Base-by-base conservation (phyloP, 192 early-diverging fungal species). In the Entrophospora sp. region DNA sequence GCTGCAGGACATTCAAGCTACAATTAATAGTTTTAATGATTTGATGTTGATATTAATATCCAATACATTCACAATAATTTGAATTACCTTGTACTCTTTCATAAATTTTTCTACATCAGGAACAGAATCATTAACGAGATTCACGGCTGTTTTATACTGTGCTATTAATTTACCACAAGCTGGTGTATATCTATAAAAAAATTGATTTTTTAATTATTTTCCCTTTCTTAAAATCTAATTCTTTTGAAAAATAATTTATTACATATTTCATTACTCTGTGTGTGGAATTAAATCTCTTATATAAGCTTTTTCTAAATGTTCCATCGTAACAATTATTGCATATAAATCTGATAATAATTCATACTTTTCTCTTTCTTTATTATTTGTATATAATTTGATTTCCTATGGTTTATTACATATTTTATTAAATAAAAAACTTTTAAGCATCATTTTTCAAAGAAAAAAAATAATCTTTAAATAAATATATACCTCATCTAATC, bases 311-410 rank as follows among this genome's bases (percentile, higher is more conserved):
- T 98, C 96, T 16, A 98, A 73, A 53, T 93, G 89, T 67, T 98
- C 95, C 42, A 92, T 87, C 14, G 89, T 84, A 25, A 96, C 81
- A 13, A 98, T 85, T 48, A 98, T 96, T 16, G 89, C 82, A 77
- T 92, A 98, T 0, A 98, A 74, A 53, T 96, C 93, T 4, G 94
- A 94, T 80, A 91, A 81, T 71, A 91, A 91, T 56, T 98, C 94
- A 76, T 88, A 91, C 58, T 83, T 83, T 69, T 97, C 93, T 68
- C 94, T 82, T 34, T 98, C 94, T 38, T 84, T 81, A 31, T 86
- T 89, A 56, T 82, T 88, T 40, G 82, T 87, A 68, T 82, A 91
- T n/a, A 96, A 84, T 64, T 80, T 79, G 18, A 95, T 71, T 71
- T 91, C 89, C 75, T 91, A 42, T n/a, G n/a, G 20, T n/a, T n/a